phyloP scores from a whole-genome alignment of 2,329 filamentous ascomycete genomes.

The Arthroderma sp. region DNA sequence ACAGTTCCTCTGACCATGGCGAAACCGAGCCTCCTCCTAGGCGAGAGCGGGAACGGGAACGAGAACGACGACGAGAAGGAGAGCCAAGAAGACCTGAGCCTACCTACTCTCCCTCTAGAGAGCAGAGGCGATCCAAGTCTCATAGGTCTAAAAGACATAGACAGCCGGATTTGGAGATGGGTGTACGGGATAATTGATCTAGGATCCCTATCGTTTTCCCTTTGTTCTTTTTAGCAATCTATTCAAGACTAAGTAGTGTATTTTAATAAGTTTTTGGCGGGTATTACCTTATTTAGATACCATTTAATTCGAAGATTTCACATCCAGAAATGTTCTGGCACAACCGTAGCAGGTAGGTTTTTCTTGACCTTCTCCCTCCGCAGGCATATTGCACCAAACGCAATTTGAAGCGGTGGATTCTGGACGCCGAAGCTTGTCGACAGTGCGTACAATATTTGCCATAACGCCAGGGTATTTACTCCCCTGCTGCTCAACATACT shows the following conservation, averaged over 20 bases:
- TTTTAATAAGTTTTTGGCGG: not conserved
- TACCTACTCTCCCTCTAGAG: constrained; percentile 5
- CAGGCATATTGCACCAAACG: constrained; percentile 54
- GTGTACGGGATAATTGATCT: not conserved
- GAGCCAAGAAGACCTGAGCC: constrained; percentile 9
- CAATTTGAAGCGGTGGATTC: constrained; percentile 35
- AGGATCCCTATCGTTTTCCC: not conserved
- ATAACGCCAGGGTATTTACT: constrained; percentile 80
- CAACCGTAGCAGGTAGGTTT: constrained; percentile 30
- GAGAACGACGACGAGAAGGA: not conserved
- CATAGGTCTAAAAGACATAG: constrained; percentile 14
- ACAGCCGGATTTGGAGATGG: constrained; percentile 15
- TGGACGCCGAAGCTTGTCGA: constrained; percentile 56
- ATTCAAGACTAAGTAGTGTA: not conserved
- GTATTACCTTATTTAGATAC: not conserved
- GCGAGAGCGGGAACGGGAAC: not conserved
- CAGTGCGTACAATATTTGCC: constrained; percentile 85
- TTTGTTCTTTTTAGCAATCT: not conserved
- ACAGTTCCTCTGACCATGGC: constrained; percentile 9
- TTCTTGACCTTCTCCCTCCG: constrained; percentile 43
- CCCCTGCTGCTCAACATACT: constrained; percentile 80
- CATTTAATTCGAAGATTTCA: not conserved
- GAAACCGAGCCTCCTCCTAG: constrained; percentile 3
- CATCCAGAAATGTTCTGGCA: constrained; percentile 17
- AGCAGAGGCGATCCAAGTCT: constrained; percentile 3